phyloP scores from a whole-genome alignment of 441 rosid species.

The Metrosideros polymorpha region DNA sequence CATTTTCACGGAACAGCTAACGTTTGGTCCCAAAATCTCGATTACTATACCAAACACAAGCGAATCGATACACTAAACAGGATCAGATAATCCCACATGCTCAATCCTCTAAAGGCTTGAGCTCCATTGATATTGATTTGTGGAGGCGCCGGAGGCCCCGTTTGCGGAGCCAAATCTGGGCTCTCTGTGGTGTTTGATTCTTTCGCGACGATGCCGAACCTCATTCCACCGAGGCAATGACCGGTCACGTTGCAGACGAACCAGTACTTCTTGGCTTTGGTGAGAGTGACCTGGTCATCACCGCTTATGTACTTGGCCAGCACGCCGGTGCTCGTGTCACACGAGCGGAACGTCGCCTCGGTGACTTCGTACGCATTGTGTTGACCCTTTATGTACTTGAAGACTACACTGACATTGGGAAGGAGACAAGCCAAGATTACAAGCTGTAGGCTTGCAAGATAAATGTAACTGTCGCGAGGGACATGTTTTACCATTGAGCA shows the following conservation, averaged over 20 bases:
- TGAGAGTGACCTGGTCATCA: slow-evolving; percentile 23
- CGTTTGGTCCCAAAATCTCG: neutral
- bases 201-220: slow-evolving; percentile 26
- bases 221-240: slow-evolving; percentile 63
- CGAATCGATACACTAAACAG: neutral
- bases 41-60: neutral
- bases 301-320: slow-evolving; percentile 35
- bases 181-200: neutral
- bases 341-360: slow-evolving; percentile 24
- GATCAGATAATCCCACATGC: neutral
- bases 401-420: slow-evolving; percentile 16
- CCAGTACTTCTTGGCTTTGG: slow-evolving; percentile 28
- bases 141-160: neutral
- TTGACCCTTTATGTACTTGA: slow-evolving; percentile 31
- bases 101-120: neutral
- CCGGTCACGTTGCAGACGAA: slow-evolving; percentile 36
- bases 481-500: neutral
- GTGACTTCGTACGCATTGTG: slow-evolving; percentile 39
- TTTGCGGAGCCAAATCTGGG: neutral
- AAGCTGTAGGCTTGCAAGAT: neutral
- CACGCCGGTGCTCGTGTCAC: slow-evolving; percentile 34
- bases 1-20: neutral
- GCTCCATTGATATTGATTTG: neutral
- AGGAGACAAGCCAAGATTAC: neutral
- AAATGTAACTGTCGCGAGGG: neutral